Evolutionary conservation across 2,329 filamentous ascomycete species (phyloP).

Genomic region (Phialophora macrospora): DNA sequence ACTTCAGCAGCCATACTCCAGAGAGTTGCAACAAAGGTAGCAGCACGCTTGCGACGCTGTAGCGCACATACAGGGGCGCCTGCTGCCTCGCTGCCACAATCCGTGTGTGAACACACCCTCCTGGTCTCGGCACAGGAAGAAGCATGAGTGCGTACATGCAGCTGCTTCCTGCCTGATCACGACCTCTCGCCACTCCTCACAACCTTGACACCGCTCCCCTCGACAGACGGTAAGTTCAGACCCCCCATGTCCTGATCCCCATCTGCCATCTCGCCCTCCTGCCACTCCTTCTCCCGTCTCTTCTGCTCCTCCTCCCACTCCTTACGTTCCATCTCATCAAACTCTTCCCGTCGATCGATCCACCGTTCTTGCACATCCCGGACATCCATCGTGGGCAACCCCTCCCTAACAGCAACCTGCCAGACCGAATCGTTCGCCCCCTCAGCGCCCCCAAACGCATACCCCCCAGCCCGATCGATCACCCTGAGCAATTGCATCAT

Average conservation of each 20-base stretch:
- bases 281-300: conserved; percentile 48
- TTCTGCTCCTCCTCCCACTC: conserved; percentile 76
- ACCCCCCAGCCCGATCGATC: conserved; percentile 89
- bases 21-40: background rate
- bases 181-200: conserved; percentile 27
- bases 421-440: conserved; percentile 96
- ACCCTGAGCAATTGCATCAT: conserved; percentile 91
- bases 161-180: conserved; percentile 6
- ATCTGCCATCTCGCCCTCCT: conserved; percentile 27
- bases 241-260: conserved; percentile 38
- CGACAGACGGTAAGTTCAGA: conserved; percentile 48
- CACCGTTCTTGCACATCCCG: conserved; percentile 93
- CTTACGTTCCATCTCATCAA: conserved; percentile 77
- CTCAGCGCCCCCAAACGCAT: conserved; percentile 87
- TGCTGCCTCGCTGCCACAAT: background rate
- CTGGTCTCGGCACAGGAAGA: background rate
- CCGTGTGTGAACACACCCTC: background rate
- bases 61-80: too few relatives aligned
- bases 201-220: conserved; percentile 67
- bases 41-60: background rate
- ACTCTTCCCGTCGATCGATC: conserved; percentile 87
- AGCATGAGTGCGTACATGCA: background rate
- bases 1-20: background rate
- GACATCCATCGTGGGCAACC: conserved; percentile 73
- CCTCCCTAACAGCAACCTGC: conserved; percentile 87